A percentile compares a stretch with the other conserved stretches of the same genome.
phyloP scores from a whole-genome alignment of 805 yeast species.

The Candida schatavii region DNA sequence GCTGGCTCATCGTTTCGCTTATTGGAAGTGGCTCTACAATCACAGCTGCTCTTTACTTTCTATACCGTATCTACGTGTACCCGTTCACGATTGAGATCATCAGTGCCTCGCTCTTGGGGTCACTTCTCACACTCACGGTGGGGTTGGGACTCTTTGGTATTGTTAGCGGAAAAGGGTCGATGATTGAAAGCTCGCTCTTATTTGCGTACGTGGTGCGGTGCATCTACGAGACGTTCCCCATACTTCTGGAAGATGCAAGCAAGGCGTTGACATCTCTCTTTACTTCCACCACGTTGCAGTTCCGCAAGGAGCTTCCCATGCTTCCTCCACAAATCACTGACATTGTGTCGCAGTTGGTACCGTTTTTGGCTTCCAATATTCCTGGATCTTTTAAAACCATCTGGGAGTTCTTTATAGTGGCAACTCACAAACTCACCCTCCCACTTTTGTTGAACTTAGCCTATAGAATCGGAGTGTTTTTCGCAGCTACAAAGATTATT shows the following conservation, averaged over 20 bases:
- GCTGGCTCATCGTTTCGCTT: conserved; percentile 75
- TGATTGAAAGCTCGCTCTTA: conserved; percentile 82
- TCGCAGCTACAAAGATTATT: conserved; percentile 90
- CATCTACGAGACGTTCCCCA: conserved; percentile 89
- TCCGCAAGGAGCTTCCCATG: conserved; percentile 32
- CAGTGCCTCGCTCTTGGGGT: conserved; percentile 83
- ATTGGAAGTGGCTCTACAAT: conserved; percentile 71
- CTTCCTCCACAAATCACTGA: conserved; percentile 36
- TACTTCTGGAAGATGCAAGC: conserved; percentile 56
- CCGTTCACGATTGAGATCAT: conserved; percentile 67
- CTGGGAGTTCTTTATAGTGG: conserved; percentile 51
- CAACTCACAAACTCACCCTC: conserved; percentile 67
- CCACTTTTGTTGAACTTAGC: conserved; percentile 79
- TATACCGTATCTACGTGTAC: conserved; percentile 78
- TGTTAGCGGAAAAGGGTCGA: conserved; percentile 77
- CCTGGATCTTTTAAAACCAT: conserved; percentile 52
- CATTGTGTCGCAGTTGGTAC: conserved; percentile 32
- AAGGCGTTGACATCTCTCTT: conserved; percentile 29
- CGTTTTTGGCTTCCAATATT: conserved; percentile 50
- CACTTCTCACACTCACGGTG: conserved; percentile 71
- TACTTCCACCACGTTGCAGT: conserved; percentile 31
- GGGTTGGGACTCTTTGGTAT: conserved; percentile 82
- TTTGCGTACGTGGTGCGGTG: conserved; percentile 92
- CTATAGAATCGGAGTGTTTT: conserved; percentile 81
- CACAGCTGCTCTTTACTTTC: conserved; percentile 72